Evolutionary conservation across 2,329 filamentous ascomycete species (phyloP).

Genomic region (Colletotrichum ledebouriae): DNA sequence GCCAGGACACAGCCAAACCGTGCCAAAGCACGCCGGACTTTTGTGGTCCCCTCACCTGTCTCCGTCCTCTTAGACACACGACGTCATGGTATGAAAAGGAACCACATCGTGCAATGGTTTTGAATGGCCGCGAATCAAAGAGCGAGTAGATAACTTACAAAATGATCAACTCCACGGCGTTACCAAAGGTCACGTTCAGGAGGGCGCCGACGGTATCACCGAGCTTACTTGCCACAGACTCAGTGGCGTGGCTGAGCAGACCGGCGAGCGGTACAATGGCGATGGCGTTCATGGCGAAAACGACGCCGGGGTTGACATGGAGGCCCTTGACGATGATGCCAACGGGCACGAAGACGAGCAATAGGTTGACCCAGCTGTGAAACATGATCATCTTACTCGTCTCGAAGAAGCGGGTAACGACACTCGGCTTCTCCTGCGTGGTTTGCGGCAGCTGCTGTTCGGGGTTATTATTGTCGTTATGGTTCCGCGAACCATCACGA

Average conservation of each 20-base stretch:
- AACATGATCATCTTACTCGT: slow-evolving; percentile 66
- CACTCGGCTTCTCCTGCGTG: slow-evolving; percentile 21
- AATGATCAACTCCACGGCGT: slow-evolving; percentile 84
- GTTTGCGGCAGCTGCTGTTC: slow-evolving; percentile 13
- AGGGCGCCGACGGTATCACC: slow-evolving; percentile 80
- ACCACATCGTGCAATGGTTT: neutral
- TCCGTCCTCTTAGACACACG: slow-evolving; percentile 10
- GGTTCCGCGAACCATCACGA: slow-evolving; percentile 43
- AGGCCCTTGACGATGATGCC: slow-evolving; percentile 76
- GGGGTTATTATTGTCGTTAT: slow-evolving; percentile 35
- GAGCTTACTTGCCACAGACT: slow-evolving; percentile 79
- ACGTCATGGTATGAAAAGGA: neutral
- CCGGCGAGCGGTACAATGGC: slow-evolving; percentile 82
- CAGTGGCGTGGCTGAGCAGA: slow-evolving; percentile 79
- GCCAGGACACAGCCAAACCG: slow-evolving; percentile 16
- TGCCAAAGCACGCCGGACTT: slow-evolving; percentile 10
- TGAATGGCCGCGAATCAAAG: slow-evolving; percentile 2
- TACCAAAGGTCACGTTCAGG: slow-evolving; percentile 83
- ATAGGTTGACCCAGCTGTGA: slow-evolving; percentile 82
- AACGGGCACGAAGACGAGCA: slow-evolving; percentile 83
- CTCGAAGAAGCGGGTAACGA: slow-evolving; percentile 38
- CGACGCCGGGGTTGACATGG: slow-evolving; percentile 65
- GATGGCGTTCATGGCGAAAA: slow-evolving; percentile 81
- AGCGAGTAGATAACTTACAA: slow-evolving; percentile 63
- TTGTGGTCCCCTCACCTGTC: slow-evolving; percentile 28